phyloP scores from a whole-genome alignment of 2,329 filamentous ascomycete species.

The Xylaria hypoxylon region DNA sequence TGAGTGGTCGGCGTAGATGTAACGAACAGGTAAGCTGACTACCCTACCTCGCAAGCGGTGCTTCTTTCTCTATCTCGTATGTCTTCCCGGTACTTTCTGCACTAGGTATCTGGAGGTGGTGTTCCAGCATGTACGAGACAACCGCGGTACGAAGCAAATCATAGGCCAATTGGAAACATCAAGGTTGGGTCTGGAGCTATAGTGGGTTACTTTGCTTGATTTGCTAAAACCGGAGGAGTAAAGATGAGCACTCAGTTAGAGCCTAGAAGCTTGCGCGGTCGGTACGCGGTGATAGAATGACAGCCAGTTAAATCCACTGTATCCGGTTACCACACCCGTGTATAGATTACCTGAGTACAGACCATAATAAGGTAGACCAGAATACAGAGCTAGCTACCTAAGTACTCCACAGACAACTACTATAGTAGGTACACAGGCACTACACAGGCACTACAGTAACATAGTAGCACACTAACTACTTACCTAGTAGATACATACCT shows the following conservation, averaged over 20 bases:
- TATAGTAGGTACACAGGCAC: no score
- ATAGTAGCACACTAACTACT: no score
- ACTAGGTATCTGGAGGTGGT: constrained; percentile 19
- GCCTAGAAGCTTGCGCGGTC: constrained; percentile 24
- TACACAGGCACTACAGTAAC: no score
- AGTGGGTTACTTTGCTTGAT: constrained; percentile 27
- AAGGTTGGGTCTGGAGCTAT: constrained; percentile 21
- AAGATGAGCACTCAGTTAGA: constrained; percentile 21
- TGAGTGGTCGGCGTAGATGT: constrained; percentile 22
- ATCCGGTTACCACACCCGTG: not conserved
- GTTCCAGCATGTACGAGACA: constrained; percentile 32
- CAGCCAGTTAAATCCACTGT: not conserved
- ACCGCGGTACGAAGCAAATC: constrained; percentile 16
- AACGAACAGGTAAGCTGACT: constrained; percentile 26
- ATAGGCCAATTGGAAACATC: constrained; percentile 38
- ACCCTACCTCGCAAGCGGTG: constrained; percentile 1
- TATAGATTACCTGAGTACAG: no score
- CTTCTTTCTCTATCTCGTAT: constrained; percentile 17
- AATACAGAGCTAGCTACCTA: not conserved
- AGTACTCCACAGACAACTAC: not conserved
- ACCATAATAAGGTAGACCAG: not conserved
- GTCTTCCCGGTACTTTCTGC: constrained; percentile 14
- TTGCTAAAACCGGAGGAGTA: constrained; percentile 19
- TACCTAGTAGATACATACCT: no score
- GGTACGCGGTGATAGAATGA: no score